These are phyloP conservation scores for Lasiodiplodia gonubiensis DNA, from an alignment of 2,329 filamentous ascomycete species.

Conservation along the genomic window DNA sequence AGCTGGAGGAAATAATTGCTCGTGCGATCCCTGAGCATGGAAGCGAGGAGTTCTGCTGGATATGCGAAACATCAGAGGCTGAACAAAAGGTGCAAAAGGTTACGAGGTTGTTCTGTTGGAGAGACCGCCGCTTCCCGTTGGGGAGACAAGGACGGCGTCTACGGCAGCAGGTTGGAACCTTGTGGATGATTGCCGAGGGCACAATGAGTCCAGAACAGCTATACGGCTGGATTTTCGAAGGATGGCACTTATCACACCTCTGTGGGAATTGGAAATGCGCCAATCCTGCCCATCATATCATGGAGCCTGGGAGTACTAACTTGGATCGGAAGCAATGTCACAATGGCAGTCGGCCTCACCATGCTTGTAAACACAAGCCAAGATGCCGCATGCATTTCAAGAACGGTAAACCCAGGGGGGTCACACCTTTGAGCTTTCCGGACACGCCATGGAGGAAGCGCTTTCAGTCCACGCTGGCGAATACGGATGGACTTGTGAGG, in stretches of 20 bases:
- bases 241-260: slow-evolving; percentile 7
- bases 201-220: not conserved
- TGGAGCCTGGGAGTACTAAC: not conserved
- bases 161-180: not conserved
- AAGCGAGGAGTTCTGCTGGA: not conserved
- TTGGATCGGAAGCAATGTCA: not conserved
- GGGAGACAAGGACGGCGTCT: not conserved
- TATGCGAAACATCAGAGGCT: not conserved
- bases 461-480: too few species aligned
- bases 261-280: slow-evolving; percentile 4
- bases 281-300: not conserved
- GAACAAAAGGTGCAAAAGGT: not conserved
- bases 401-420: not conserved
- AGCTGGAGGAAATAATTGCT: not conserved
- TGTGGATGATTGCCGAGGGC: not conserved
- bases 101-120: not conserved
- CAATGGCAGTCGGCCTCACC: not conserved
- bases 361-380: not conserved
- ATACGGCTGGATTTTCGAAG: not conserved
- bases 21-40: not conserved
- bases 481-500: too few species aligned
- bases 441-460: not conserved
- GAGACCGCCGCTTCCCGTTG: not conserved
- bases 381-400: not conserved
- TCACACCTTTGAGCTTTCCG: not conserved